Conservation (phyloP, 2,329 filamentous ascomycete genomes). For the Penicillium decumbens region DNA sequence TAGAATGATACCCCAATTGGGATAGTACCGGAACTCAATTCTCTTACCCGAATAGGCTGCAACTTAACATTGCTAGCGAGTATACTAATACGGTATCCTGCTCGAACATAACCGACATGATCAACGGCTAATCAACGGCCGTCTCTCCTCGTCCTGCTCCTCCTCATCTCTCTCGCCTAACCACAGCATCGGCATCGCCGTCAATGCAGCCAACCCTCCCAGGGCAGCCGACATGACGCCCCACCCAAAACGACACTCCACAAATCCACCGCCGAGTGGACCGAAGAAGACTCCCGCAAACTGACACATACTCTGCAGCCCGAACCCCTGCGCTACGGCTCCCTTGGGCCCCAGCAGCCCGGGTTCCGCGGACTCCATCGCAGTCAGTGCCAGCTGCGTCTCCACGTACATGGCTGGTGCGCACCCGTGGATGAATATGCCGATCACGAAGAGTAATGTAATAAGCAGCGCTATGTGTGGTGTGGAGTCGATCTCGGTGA, state of each 20-base stretch:
- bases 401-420: neutral
- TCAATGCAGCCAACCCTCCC: neutral
- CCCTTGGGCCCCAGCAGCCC: slow-evolving; percentile 56
- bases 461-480: neutral
- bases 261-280: slow-evolving; percentile 52
- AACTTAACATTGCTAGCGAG: neutral
- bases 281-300: slow-evolving; percentile 53
- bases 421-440: neutral
- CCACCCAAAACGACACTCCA: slow-evolving; percentile 32
- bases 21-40: slow-evolving; percentile 10
- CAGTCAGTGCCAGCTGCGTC: slow-evolving; percentile 25
- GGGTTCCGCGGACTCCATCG: slow-evolving; percentile 59
- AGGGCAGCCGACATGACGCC: slow-evolving; percentile 18
- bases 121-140: neutral
- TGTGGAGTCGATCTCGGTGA: neutral
- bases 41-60: slow-evolving; percentile 4
- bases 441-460: neutral
- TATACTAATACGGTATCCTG: neutral
- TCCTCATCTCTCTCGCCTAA: neutral
- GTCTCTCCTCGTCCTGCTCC: neutral
- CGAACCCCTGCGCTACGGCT: slow-evolving; percentile 63
- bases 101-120: neutral
- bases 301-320: slow-evolving; percentile 54
- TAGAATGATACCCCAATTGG: slow-evolving; percentile 2
- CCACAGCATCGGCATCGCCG: neutral